A percentile compares a stretch with the other conserved stretches of the same genome.
phyloP scores from a whole-genome alignment of 116 monocot species.

The Papilionanthe hybrid region DNA sequence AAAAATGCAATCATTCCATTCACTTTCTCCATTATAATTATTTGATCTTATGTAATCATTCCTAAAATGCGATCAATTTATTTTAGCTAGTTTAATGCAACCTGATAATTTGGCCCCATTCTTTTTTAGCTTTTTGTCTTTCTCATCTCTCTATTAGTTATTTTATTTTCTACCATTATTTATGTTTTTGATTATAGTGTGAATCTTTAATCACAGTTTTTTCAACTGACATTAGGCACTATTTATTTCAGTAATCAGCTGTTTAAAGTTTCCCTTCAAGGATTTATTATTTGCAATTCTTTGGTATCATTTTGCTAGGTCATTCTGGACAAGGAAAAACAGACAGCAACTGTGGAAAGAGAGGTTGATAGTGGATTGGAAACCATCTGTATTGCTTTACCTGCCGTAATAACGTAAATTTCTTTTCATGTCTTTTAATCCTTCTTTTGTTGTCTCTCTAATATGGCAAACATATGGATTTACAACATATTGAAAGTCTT shows the following conservation, averaged over 20 bases:
- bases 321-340: conserved; percentile 75
- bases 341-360: conserved; percentile 83
- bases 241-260: background rate
- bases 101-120: background rate
- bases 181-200: background rate
- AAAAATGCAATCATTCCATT: background rate
- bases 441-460: conserved; percentile 9
- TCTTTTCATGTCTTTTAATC: conserved; percentile 2
- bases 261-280: background rate
- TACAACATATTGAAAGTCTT: too few species aligned
- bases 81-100: background rate
- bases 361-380: conserved; percentile 96
- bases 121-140: background rate
- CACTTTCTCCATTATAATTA: background rate
- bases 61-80: background rate
- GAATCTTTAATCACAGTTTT: background rate
- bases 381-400: conserved; percentile 68
- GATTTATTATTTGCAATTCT: background rate
- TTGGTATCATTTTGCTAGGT: conserved; percentile 40
- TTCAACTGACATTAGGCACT: background rate
- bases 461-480: background rate
- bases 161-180: background rate
- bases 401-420: conserved; percentile 93
- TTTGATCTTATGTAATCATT: too few species aligned
- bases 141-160: background rate